Conservation (phyloP, 768 basidiomycete genomes). For the Boletus sp. region DNA sequence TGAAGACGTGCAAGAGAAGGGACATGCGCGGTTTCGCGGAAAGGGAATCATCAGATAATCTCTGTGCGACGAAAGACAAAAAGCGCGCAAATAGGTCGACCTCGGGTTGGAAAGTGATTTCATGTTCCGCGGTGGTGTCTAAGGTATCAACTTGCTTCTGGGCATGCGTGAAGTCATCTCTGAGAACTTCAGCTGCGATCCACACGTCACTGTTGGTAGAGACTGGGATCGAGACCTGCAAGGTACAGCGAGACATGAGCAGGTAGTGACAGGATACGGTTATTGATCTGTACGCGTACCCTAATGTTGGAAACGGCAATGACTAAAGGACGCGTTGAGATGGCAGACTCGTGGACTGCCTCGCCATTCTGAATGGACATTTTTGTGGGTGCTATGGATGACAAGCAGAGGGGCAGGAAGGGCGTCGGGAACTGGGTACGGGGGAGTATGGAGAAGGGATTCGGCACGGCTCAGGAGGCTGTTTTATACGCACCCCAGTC, state of each 20-base stretch:
- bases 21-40: conserved; percentile 51
- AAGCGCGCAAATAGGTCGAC: conserved; percentile 83
- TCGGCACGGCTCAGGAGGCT: neutral
- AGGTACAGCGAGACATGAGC: conserved; percentile 1
- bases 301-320: conserved; percentile 33
- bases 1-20: conserved; percentile 71
- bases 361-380: conserved; percentile 34
- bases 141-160: conserved; percentile 56
- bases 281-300: conserved; percentile 27
- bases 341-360: conserved; percentile 27
- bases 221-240: conserved; percentile 81
- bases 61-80: conserved; percentile 69
- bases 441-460: conserved; percentile 7
- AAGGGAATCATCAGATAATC: conserved; percentile 53
- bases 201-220: conserved; percentile 79
- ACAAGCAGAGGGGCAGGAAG: neutral
- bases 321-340: conserved; percentile 36
- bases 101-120: conserved; percentile 58
- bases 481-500: conserved; percentile 32
- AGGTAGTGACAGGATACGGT: neutral
- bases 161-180: conserved; percentile 79
- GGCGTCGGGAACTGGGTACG: neutral
- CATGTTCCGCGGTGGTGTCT: conserved; percentile 50
- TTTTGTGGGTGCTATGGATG: conserved; percentile 15
- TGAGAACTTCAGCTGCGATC: conserved; percentile 88